Evolutionary conservation across 2,329 filamentous ascomycete genomes (phyloP), one percentile per base, ranked within the genome.

Genomic region (Botryotinia convoluta): DNA sequence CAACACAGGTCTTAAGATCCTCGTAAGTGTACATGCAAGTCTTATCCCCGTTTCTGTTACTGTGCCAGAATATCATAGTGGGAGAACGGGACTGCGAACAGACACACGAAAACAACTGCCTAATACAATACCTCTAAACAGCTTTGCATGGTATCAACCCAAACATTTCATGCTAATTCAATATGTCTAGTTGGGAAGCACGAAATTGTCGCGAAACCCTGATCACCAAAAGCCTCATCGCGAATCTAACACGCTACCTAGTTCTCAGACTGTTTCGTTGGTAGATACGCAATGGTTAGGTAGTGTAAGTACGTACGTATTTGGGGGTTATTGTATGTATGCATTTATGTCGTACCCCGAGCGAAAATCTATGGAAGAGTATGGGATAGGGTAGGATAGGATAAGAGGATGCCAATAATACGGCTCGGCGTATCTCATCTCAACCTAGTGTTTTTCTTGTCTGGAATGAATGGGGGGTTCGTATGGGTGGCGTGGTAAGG

Each of bases 231-330:
- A 57, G 65, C 65, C 65, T 69, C 48, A 44, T 69, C 65, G 65
- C 65, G 65, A 69, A 69, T 69, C 65, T 57, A 5, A 69, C 65
- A 42, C 65, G 65, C 65, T 42, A 29, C 44, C 22, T 39, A 39
- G 22, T 42, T 42, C 35, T n/a, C 60, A 37, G 26, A 37, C 60
- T 22, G 18, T 62, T 62, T 62, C 35, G 60, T 62, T 62, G 60
- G 35, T 62, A 35, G 37, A 37, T 42, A 62, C 51, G n/a, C 51
- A 57, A 57, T 57, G n/a, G 18, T 29, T 9, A 20, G 35, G 35
- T 39, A 39, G 26, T 62, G 60, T 32, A 32, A 12, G n/a, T 63
- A 63, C 20, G 61, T 32, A 44, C 61, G 51, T 57, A 32, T 29
- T 57, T 64, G n/a, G 61, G 64, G 9, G 29, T 68, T 54, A 51